Evolutionary conservation across 2,329 filamentous ascomycete genomes (phyloP), one percentile per base, ranked within the genome.

Genomic region (Setomelanomma holmii): DNA sequence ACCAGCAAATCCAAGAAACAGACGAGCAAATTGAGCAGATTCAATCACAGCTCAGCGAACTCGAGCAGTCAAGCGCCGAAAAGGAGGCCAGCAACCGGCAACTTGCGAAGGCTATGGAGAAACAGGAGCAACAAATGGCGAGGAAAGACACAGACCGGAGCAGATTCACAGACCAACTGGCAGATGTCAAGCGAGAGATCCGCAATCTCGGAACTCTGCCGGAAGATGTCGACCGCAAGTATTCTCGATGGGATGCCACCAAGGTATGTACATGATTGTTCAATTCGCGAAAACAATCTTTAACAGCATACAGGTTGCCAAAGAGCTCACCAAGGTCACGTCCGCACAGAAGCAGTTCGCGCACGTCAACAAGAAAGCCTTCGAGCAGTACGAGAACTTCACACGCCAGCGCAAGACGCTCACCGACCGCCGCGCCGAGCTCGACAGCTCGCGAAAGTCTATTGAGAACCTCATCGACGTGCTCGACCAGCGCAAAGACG

Each of bases 281-380:
- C n/a, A n/a, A n/a, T n/a, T n/a, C n/a, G n/a, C n/a, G n/a, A n/a
- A n/a, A 16, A 14, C 27, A 30, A 8, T 22, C 59, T 20, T 21
- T 35, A 40, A 53, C 66, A 55, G 60, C 55, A 36, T 58, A 67
- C 33, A 67, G 60, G 60, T 51, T 72, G 62, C 76, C 70, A 47
- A 82, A 83, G 46, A 88, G 50, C 85, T 98, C 20, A 92, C 95
- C 77, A 96, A 93, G 69, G 91, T 93, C 68, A 96, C 96, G 58
- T 91, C 96, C 64, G 87, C 90, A 0, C 82, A 98, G 48, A 98
- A 98, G 79, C 96, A 97, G 73, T 98, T 95, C 78, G 91, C 92
- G 49, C 91, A 97, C 68, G 93, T 99, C 78, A 99, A 99, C 84
- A 99, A 98, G 79, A 98, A 99, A 78, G 95, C 95, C 0, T 96